Evolutionary conservation across 345 rosid genomes (phyloP), one percentile per base, ranked within the genome.

Genomic region (Diplotaxis tenuifolia): DNA sequence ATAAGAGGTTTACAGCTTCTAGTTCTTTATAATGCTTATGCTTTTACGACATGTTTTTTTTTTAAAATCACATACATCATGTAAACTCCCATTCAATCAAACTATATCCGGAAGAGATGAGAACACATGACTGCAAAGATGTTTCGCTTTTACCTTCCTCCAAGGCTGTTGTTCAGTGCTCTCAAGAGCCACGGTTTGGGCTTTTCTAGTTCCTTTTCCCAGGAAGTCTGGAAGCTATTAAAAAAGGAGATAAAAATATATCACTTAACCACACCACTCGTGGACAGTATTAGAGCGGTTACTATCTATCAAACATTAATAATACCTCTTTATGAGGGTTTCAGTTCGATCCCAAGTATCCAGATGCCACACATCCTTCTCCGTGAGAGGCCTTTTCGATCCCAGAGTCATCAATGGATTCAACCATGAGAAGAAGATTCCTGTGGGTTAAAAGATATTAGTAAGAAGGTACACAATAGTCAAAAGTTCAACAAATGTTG

Each of bases 141-240:
- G 52, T 50, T 63, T 57, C 34, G 22, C 11, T 32, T n/a, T 76
- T 84, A 92, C 99, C 97, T 86, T 84, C 91, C 93, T 34, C 97
- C 99, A 84, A 95, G 92, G 78, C 97, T 88, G 70, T 78, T 77
- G 80, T 74, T 77, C 75, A 95, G 73, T 65, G 96, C 93, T 78
- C 99, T 87, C 58, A 95, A 82, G 47, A 95, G 93, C 99, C 97
- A 95, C 4, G 99, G 97, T 74, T 84, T 95, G 28, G 88, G 83
- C 67, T 74, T 85, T 60, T 73, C 85, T 72, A 85, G 82, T 83
- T 95, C 99, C 79, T 85, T 83, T 25, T 83, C 91, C 99, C 99
- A 95, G 71, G 91, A 88, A 60, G 68, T 78, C 85, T 87, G 89
- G 75, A 95, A 92, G 79, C 97, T 95, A 77, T n/a, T n/a, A 63